Conservation (phyloP, 352 stramenopile species). For the Halophytophthora polymorphica region DNA sequence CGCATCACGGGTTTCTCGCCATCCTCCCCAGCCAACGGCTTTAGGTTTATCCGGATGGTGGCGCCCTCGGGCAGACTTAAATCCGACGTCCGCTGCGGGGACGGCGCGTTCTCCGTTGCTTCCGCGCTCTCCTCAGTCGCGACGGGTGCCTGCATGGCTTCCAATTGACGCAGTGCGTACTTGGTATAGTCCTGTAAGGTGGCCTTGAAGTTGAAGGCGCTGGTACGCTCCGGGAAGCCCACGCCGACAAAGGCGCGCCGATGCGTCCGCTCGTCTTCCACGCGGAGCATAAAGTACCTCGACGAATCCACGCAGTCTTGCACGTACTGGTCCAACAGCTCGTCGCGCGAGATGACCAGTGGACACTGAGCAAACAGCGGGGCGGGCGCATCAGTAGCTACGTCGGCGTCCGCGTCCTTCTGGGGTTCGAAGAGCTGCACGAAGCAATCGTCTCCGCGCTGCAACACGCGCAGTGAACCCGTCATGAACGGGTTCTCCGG, state of each 20-base stretch:
- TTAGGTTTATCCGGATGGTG: constrained; percentile 81
- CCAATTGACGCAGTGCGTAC: constrained; percentile 65
- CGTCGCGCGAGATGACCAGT: constrained; percentile 60
- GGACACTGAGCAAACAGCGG: constrained; percentile 81
- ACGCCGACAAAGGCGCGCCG: constrained; percentile 77
- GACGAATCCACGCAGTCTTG: constrained; percentile 87
- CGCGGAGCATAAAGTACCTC: constrained; percentile 85
- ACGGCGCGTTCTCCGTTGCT: constrained; percentile 8
- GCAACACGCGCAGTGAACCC: constrained; percentile 59
- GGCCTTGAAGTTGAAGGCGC: constrained; percentile 86
- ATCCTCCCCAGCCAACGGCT: constrained; percentile 32
- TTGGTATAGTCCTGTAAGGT: constrained; percentile 82
- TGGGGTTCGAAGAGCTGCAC: constrained; percentile 77
- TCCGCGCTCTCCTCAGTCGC: constrained; percentile 6
- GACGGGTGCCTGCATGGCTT: constrained; percentile 28
- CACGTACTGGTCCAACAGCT: constrained; percentile 69
- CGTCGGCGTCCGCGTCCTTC: constrained; percentile 4
- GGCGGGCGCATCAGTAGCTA: constrained; percentile 5
- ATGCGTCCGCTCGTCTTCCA: constrained; percentile 72
- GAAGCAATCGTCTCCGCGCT: constrained; percentile 69
- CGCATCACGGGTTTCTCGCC: constrained; percentile 16
- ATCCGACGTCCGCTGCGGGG: constrained; percentile 35
- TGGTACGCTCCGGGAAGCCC: constrained; percentile 71
- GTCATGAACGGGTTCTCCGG: constrained; percentile 79
- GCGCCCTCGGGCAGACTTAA: constrained; percentile 67